These are phyloP conservation scores for Corylus americana DNA, from an alignment of 306 rosid genomes.

Conservation along the genomic window DNA sequence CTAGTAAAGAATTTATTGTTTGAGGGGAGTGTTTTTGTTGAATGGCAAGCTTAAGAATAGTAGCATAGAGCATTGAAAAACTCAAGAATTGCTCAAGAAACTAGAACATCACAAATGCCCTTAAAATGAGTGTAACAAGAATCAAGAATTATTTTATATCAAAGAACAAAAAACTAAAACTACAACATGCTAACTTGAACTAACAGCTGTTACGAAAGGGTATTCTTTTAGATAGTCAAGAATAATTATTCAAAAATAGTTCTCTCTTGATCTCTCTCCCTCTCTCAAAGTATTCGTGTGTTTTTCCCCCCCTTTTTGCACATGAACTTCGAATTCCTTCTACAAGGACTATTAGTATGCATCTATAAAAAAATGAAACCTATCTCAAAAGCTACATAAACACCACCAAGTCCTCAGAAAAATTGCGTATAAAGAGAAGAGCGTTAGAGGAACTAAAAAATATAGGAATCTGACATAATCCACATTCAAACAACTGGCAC, in stretches of 20 bases:
- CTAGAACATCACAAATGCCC: background rate
- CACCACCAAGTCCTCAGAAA: background rate
- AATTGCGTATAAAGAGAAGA: background rate
- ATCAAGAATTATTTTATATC: background rate
- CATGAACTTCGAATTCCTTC: background rate
- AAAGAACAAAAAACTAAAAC: background rate
- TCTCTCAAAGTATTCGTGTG: background rate
- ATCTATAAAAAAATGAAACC: background rate
- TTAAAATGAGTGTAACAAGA: background rate
- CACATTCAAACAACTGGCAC: conserved; percentile 1
- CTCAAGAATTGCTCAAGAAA: background rate
- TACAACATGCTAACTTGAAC: background rate
- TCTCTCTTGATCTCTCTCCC: background rate
- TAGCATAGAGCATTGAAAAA: background rate
- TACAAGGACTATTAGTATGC: background rate
- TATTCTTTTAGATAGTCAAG: background rate
- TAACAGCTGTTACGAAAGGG: background rate
- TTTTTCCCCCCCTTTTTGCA: background rate
- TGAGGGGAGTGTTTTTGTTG: background rate
- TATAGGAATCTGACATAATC: background rate
- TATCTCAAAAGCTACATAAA: background rate
- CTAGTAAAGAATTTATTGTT: background rate
- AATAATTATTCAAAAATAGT: background rate
- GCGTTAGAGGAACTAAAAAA: background rate
- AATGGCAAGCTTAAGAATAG: background rate